A percentile compares a stretch with the other conserved stretches of the same genome.
These are phyloP conservation scores for Senecio squalidus DNA, from an alignment of 140 eudicot genomes.

Conservation along the genomic window DNA sequence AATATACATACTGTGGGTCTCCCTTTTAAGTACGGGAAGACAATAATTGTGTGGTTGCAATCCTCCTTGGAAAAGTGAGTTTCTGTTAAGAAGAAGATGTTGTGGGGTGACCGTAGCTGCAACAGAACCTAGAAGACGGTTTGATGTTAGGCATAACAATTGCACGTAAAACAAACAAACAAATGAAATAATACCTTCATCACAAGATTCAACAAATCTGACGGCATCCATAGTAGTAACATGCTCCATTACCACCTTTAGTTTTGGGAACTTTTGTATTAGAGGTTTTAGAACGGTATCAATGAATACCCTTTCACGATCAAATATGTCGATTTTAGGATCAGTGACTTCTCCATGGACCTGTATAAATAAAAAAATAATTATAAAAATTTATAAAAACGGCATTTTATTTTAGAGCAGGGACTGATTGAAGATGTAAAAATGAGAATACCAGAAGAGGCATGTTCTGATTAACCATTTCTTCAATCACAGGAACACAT, in stretches of 20 bases:
- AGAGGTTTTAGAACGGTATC: conserved; percentile 76
- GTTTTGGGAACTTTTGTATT: conserved; percentile 56
- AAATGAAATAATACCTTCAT: conserved; percentile 56
- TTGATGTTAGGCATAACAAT: conserved; percentile 4
- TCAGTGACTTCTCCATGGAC: conserved; percentile 97
- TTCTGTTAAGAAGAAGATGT: conserved; percentile 86
- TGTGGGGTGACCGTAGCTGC: conserved; percentile 99
- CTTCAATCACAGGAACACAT: conserved; percentile 84
- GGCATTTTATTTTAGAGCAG: neutral
- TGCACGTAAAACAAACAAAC: neutral
- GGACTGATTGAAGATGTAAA: neutral
- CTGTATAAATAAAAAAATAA: too few relatives aligned
- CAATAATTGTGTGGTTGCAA: conserved; percentile 90
- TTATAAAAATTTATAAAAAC: too few relatives aligned
- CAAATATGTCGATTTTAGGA: conserved; percentile 80
- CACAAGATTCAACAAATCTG: conserved; percentile 74
- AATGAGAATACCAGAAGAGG: conserved; percentile 66
- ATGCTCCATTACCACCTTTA: conserved; percentile 98
- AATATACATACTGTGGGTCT: conserved; percentile 62
- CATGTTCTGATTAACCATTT: conserved; percentile 84
- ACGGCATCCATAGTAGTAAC: conserved; percentile 90
- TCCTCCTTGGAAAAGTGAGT: conserved; percentile 94
- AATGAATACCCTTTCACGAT: conserved; percentile 85
- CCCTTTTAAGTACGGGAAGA: conserved; percentile 97
- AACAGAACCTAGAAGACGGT: conserved; percentile 51